These are phyloP conservation scores for Draba incana DNA, from an alignment of 345 rosid genomes.

Conservation along the genomic window DNA sequence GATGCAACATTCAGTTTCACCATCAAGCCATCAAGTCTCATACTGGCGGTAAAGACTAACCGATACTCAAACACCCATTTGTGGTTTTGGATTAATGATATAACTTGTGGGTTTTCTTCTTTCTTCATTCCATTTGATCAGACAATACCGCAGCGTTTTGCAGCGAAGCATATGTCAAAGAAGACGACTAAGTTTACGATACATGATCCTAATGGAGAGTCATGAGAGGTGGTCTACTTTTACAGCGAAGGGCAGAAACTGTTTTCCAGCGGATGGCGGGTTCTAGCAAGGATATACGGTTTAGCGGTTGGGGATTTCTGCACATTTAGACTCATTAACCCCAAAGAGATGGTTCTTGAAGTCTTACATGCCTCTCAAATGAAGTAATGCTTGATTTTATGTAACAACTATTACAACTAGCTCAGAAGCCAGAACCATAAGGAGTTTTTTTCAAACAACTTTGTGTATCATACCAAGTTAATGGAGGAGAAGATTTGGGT, in stretches of 20 bases:
- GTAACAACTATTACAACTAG: neutral
- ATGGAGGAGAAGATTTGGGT: neutral
- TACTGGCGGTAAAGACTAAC: constrained; percentile 14
- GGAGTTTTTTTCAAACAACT: neutral
- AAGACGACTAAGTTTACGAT: constrained; percentile 7
- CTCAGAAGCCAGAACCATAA: neutral
- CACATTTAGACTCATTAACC: constrained; percentile 17
- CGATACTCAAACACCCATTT: neutral
- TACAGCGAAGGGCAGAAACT: neutral
- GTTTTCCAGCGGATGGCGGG: constrained; percentile 18
- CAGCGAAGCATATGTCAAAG: constrained; percentile 17
- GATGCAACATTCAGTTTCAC: constrained; percentile 17
- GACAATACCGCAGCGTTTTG: constrained; percentile 5
- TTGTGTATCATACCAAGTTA: neutral
- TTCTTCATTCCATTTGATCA: neutral
- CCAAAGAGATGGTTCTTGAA: constrained; percentile 21
- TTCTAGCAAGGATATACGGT: no score
- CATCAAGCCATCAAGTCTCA: constrained; percentile 17
- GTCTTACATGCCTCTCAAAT: constrained; percentile 5
- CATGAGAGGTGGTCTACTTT: constrained; percentile 16
- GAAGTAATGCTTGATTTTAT: neutral
- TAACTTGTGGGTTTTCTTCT: neutral
- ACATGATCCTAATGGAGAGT: constrained; percentile 13
- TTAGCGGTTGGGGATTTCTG: constrained; percentile 16
- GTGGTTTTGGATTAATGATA: constrained; percentile 9